A percentile compares a stretch with the other conserved stretches of the same genome.
These are phyloP conservation scores for Pythium folliculosum DNA, from an alignment of 352 stramenopile genomes.

Conservation along the genomic window DNA sequence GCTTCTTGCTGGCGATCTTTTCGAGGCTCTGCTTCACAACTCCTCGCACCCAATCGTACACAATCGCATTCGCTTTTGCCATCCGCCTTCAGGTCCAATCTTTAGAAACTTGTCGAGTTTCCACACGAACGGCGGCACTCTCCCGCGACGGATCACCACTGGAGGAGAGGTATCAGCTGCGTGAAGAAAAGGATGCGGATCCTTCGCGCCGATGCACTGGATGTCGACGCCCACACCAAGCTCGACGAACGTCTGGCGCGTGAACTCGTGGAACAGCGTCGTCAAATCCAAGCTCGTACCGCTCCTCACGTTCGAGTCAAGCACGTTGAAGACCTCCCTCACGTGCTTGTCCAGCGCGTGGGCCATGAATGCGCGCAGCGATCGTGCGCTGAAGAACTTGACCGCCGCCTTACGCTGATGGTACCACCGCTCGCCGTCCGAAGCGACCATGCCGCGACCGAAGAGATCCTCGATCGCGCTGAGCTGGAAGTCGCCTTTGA, in stretches of 20 bases:
- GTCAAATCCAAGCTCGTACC: constrained; percentile 13
- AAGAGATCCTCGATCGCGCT: background rate
- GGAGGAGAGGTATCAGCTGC: constrained; percentile 36
- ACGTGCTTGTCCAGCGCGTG: constrained; percentile 9
- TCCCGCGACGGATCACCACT: constrained; percentile 42
- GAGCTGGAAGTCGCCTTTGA: background rate
- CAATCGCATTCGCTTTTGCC: constrained; percentile 21
- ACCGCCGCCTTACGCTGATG: constrained; percentile 32
- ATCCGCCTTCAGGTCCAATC: constrained; percentile 37
- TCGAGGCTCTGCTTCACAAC: constrained; percentile 33
- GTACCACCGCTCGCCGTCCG: constrained; percentile 21
- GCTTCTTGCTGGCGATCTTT: background rate
- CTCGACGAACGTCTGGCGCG: constrained; percentile 57
- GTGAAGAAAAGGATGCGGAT: constrained; percentile 47
- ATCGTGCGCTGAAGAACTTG: constrained; percentile 35
- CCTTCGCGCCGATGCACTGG: constrained; percentile 25
- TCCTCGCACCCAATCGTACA: constrained; percentile 27
- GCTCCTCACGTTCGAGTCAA: background rate
- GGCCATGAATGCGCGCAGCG: constrained; percentile 28
- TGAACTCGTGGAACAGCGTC: constrained; percentile 44
- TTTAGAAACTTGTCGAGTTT: constrained; percentile 47
- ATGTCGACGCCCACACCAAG: constrained; percentile 47
- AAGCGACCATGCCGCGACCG: background rate
- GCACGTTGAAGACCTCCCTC: background rate
- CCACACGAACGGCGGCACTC: constrained; percentile 49